Evolutionary conservation across 2,329 filamentous ascomycete genomes (phyloP).

Genomic region (Aspergillus pseudoviridinutans): DNA sequence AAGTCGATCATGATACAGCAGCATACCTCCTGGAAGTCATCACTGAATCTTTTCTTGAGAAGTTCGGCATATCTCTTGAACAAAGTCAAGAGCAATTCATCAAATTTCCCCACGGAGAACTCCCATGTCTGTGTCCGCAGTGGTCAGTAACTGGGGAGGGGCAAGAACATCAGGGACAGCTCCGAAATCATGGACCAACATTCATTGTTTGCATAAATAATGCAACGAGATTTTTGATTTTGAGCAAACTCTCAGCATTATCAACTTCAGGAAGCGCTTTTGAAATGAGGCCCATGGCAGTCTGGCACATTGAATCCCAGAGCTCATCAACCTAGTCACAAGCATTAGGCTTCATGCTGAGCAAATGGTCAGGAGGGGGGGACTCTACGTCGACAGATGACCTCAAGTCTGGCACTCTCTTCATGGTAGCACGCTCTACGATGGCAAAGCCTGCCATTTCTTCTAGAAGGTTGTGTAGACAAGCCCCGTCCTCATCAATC

Average conservation of each 20-base stretch:
- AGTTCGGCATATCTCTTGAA: constrained; percentile 94
- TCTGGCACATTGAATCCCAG: constrained; percentile 97
- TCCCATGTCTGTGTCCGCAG: constrained; percentile 65
- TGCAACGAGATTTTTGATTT: constrained; percentile 88
- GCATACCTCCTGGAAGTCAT: constrained; percentile 84
- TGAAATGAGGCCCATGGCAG: constrained; percentile 75
- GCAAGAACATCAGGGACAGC: constrained; percentile 6
- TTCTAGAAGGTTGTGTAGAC: constrained; percentile 85
- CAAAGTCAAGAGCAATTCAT: constrained; percentile 78
- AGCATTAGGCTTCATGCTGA: constrained; percentile 8
- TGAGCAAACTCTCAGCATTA: constrained; percentile 85
- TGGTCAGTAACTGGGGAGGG: not conserved
- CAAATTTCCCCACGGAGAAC: constrained; percentile 77
- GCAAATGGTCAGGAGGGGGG: not conserved
- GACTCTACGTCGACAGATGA: constrained; percentile 68
- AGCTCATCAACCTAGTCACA: constrained; percentile 77
- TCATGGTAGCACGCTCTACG: constrained; percentile 91
- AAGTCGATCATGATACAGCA: not conserved
- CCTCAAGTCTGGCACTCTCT: constrained; percentile 75
- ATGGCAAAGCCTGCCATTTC: constrained; percentile 96
- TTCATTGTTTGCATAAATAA: constrained; percentile 99
- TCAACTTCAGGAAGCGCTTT: constrained; percentile 74
- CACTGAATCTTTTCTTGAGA: constrained; percentile 84
- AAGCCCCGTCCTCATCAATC: constrained; percentile 75
- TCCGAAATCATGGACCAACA: constrained; percentile 46